Evolutionary conservation across 306 rosid species (phyloP).

Genomic region (Prunus dulcis): DNA sequence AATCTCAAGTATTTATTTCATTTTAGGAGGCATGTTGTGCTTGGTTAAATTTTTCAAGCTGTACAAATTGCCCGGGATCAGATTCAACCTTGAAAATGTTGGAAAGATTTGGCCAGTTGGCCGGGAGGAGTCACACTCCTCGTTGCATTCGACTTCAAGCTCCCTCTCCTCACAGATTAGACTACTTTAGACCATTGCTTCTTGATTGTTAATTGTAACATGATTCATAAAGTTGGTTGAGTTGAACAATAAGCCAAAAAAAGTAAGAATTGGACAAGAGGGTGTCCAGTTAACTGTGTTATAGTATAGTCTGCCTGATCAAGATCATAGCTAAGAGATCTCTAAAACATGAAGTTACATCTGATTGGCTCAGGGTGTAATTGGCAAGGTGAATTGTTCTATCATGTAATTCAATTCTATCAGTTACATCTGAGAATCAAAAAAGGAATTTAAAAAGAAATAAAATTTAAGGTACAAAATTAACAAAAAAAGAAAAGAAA

Average conservation of each 20-base stretch:
- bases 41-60: neutral
- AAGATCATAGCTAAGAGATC: neutral
- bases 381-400: slow-evolving; percentile 44
- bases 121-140: too few relatives aligned
- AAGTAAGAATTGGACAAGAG: neutral
- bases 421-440: slow-evolving; percentile 59
- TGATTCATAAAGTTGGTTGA: neutral
- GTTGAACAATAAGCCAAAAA: neutral
- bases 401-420: slow-evolving; percentile 69
- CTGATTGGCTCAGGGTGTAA: neutral
- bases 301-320: neutral
- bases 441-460: slow-evolving; percentile 39
- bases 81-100: neutral
- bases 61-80: neutral
- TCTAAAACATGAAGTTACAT: neutral
- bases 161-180: too few relatives aligned
- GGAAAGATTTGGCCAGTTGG: neutral
- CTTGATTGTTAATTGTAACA: neutral
- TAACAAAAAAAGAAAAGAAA: slow-evolving; percentile 34
- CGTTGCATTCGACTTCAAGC: too few relatives aligned
- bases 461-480: slow-evolving; percentile 62
- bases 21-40: too few relatives aligned
- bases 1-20: neutral
- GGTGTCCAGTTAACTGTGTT: neutral
- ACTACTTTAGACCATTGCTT: too few relatives aligned